Conservation (phyloP, 345 rosid species). For the Bruguiera sexangula region DNA sequence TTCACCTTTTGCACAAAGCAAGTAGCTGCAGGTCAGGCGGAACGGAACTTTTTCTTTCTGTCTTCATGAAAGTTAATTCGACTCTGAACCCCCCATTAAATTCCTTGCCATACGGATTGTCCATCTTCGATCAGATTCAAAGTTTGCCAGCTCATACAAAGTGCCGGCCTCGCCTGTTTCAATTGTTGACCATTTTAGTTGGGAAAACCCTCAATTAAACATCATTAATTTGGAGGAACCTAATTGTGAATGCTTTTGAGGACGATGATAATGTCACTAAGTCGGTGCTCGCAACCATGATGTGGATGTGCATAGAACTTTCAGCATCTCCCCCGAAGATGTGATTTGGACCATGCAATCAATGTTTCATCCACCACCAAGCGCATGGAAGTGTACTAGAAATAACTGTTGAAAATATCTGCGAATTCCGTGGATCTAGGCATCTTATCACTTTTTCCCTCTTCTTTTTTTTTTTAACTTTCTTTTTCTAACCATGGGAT, state of each 20-base stretch:
- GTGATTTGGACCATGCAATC: conserved; percentile 12
- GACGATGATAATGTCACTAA: neutral
- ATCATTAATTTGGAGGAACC: conserved; percentile 1
- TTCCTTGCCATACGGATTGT: no score
- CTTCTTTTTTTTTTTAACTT: neutral
- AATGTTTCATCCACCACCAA: conserved; percentile 31
- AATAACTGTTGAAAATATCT: neutral
- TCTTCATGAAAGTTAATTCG: no score
- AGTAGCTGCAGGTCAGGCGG: no score
- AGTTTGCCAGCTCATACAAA: no score
- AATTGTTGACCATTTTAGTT: neutral
- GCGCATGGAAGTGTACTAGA: conserved; percentile 22
- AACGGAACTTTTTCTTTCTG: no score
- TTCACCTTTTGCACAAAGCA: no score
- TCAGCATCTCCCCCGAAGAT: neutral
- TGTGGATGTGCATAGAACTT: neutral
- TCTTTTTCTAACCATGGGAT: no score
- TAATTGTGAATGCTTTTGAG: neutral
- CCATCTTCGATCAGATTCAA: no score
- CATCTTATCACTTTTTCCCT: neutral
- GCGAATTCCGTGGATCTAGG: neutral
- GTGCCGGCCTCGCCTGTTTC: neutral
- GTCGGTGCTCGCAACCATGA: neutral
- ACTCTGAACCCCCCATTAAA: no score
- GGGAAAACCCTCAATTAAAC: neutral